Conservation (phyloP, 495 filamentous ascomycete species). For the Glonium stellatum region DNA sequence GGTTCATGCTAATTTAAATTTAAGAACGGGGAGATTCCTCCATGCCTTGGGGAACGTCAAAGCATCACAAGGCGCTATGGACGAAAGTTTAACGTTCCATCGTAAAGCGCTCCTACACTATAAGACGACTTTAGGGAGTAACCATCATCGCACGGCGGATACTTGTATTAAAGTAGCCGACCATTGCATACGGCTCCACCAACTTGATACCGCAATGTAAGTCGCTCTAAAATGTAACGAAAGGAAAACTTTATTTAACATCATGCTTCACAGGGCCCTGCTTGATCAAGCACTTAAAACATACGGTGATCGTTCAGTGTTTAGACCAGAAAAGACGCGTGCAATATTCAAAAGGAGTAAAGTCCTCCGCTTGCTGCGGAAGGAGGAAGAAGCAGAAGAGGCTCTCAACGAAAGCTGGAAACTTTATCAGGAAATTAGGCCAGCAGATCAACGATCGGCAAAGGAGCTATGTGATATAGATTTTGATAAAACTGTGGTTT, state of each 20-base stretch:
- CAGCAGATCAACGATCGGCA: slow-evolving; percentile 3
- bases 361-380: neutral
- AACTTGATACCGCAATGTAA: slow-evolving; percentile 29
- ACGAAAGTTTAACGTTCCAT: slow-evolving; percentile 32
- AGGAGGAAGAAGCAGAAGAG: neutral
- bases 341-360: slow-evolving; percentile 6
- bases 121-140: slow-evolving; percentile 28
- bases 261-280: neutral
- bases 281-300: slow-evolving; percentile 8
- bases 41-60: slow-evolving; percentile 33
- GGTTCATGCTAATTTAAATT: neutral
- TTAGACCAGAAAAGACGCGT: slow-evolving; percentile 3
- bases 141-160: slow-evolving; percentile 30
- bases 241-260: neutral
- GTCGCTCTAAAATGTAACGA: neutral
- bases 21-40: slow-evolving; percentile 32
- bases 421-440: slow-evolving; percentile 3
- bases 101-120: slow-evolving; percentile 23
- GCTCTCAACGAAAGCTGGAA: neutral
- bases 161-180: slow-evolving; percentile 31
- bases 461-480: slow-evolving; percentile 10
- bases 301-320: slow-evolving; percentile 3
- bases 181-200: slow-evolving; percentile 25
- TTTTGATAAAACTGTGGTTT: slow-evolving; percentile 19
- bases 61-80: slow-evolving; percentile 13